Evolutionary conservation across 2,329 filamentous ascomycete species (phyloP).

Genomic region (Aspergillus niger): DNA sequence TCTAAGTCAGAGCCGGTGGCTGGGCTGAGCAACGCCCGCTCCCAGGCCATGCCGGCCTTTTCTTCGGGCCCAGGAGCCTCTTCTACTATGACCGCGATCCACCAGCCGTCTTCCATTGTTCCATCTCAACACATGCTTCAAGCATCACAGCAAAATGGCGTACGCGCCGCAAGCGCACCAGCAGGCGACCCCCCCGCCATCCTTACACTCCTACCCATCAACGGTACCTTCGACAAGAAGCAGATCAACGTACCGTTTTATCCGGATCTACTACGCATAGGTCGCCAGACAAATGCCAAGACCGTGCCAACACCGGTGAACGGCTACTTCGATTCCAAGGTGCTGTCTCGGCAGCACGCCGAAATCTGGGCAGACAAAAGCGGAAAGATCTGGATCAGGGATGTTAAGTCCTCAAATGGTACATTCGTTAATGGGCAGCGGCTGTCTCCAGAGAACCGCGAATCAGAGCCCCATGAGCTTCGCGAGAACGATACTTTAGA

Average conservation of each 20-base stretch:
- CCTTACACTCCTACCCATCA: slow-evolving; percentile 83
- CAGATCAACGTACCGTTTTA: slow-evolving; percentile 90
- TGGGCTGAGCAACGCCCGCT: slow-evolving; percentile 62
- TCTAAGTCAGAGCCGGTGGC: slow-evolving; percentile 67
- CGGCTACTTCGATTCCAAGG: slow-evolving; percentile 97
- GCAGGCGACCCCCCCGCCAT: slow-evolving; percentile 69
- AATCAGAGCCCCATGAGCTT: slow-evolving; percentile 93
- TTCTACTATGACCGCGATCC: slow-evolving; percentile 64
- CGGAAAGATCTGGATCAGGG: slow-evolving; percentile 92
- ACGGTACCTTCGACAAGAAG: slow-evolving; percentile 96
- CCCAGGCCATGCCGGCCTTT: slow-evolving; percentile 62
- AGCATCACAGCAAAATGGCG: slow-evolving; percentile 62
- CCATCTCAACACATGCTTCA: slow-evolving; percentile 71
- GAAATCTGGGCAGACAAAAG: slow-evolving; percentile 87
- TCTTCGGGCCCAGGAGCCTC: slow-evolving; percentile 61
- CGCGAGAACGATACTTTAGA: slow-evolving; percentile 90
- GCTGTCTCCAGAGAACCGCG: slow-evolving; percentile 88
- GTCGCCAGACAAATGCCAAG: slow-evolving; percentile 95
- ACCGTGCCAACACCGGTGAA: slow-evolving; percentile 88
- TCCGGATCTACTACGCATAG: slow-evolving; percentile 92
- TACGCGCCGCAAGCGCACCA: slow-evolving; percentile 46
- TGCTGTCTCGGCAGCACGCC: slow-evolving; percentile 91
- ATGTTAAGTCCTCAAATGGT: slow-evolving; percentile 97
- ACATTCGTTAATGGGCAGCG: slow-evolving; percentile 95
- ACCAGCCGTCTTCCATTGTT: slow-evolving; percentile 63